Conservation (phyloP, 306 rosid genomes). For the Canavalia ensiformis region DNA sequence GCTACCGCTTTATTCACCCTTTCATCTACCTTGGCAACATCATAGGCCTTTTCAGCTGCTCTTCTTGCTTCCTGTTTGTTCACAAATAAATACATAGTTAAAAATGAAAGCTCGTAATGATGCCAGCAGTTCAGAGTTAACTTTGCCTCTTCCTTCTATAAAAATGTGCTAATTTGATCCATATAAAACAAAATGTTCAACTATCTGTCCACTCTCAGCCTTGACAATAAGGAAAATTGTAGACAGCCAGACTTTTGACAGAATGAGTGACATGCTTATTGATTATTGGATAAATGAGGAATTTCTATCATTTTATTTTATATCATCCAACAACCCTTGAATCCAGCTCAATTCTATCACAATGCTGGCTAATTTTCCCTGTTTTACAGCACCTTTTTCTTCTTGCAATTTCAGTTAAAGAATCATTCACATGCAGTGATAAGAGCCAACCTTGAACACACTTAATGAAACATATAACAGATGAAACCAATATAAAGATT, state of each 20-base stretch:
- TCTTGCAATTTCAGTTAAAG: neutral
- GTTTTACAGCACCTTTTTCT: neutral
- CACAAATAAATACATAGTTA: conserved; percentile 6
- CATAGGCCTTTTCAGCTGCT: conserved; percentile 87
- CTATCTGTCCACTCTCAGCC: conserved; percentile 4
- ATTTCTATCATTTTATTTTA: neutral
- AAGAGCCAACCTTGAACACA: neutral
- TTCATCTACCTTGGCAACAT: conserved; percentile 90
- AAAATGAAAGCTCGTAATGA: conserved; percentile 13
- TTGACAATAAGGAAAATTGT: neutral
- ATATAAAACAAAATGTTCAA: neutral
- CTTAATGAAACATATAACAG: neutral
- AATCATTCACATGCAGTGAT: neutral
- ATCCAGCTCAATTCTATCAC: neutral
- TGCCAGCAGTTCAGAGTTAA: neutral
- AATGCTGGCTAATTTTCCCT: neutral
- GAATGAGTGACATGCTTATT: neutral
- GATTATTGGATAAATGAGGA: neutral
- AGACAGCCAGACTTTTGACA: neutral
- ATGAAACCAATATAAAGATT: conserved; percentile 5
- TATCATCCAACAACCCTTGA: neutral
- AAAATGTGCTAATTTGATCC: conserved; percentile 14
- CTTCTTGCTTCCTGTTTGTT: conserved; percentile 87
- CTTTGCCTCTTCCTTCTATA: conserved; percentile 19
- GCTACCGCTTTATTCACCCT: conserved; percentile 90